Evolutionary conservation across 208 protist species (phyloP).

Genomic region (Giardia muris): DNA sequence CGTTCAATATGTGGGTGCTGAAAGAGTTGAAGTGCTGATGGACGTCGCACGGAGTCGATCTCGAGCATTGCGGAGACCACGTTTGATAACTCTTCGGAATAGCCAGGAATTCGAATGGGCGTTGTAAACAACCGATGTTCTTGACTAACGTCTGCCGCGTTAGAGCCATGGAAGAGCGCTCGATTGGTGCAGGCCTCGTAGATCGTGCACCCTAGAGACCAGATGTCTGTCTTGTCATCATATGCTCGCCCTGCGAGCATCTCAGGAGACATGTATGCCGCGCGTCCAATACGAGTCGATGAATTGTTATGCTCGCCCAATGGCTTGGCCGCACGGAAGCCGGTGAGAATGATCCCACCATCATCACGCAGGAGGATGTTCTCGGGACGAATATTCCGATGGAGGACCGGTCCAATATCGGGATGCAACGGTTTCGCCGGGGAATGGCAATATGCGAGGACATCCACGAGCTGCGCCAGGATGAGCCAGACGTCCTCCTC

Average conservation of each 20-base stretch:
- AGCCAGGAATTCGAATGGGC: background rate
- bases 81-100: background rate
- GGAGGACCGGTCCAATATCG: background rate
- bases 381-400: background rate
- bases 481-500: background rate
- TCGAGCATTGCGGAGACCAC: background rate
- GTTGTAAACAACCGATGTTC: background rate
- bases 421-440: background rate
- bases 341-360: conserved; percentile 45
- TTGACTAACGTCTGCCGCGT: background rate
- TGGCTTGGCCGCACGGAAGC: conserved; percentile 46
- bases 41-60: background rate
- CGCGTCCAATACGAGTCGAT: conserved; percentile 49
- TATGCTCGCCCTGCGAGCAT: conserved; percentile 47
- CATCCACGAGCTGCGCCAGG: background rate
- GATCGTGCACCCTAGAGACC: conserved; percentile 15
- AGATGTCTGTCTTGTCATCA: conserved; percentile 42
- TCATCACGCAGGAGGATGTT: conserved; percentile 9
- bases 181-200: background rate
- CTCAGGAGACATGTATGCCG: conserved; percentile 54
- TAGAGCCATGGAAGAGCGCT: background rate
- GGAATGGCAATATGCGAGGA: background rate
- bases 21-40: background rate
- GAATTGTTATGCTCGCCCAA: conserved; percentile 33
- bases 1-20: background rate